Conservation (phyloP, 2,329 filamentous ascomycete species). For the Pyrenophora seminiperda region DNA sequence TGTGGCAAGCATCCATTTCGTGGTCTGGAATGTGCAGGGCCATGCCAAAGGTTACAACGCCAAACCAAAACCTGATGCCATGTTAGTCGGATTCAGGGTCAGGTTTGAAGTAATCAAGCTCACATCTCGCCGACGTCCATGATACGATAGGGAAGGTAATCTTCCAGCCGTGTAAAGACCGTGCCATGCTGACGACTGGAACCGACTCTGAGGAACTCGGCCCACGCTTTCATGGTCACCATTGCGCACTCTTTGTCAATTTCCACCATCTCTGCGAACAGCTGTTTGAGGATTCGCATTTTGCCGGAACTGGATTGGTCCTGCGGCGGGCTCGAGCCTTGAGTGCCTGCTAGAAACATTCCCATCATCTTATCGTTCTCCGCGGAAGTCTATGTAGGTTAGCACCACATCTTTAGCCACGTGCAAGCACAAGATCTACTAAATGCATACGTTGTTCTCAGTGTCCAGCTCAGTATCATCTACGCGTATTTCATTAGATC, state of each 20-base stretch:
- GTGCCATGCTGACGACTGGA: conserved; percentile 2
- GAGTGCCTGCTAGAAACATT: background rate
- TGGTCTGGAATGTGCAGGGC: conserved; percentile 47
- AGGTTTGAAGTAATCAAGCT: background rate
- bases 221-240: conserved; percentile 23
- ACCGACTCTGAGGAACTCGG: conserved; percentile 16
- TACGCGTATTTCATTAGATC: conserved; percentile 1
- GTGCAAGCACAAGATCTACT: background rate
- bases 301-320: background rate
- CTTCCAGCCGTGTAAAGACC: conserved; percentile 17
- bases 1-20: conserved; percentile 39
- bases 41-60: conserved; percentile 46
- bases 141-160: conserved; percentile 23
- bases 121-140: conserved; percentile 25
- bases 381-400: background rate
- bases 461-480: conserved; percentile 1
- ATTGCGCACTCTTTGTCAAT: conserved; percentile 23
- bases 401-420: background rate
- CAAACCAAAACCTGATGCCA: conserved; percentile 42
- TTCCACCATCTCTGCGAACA: conserved; percentile 24
- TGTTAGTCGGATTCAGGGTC: background rate
- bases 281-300: conserved; percentile 6
- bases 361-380: background rate
- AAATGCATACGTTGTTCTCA: background rate
- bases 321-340: background rate